phyloP scores from a whole-genome alignment of 495 filamentous ascomycete species.

The Penicillium egyptiacum region DNA sequence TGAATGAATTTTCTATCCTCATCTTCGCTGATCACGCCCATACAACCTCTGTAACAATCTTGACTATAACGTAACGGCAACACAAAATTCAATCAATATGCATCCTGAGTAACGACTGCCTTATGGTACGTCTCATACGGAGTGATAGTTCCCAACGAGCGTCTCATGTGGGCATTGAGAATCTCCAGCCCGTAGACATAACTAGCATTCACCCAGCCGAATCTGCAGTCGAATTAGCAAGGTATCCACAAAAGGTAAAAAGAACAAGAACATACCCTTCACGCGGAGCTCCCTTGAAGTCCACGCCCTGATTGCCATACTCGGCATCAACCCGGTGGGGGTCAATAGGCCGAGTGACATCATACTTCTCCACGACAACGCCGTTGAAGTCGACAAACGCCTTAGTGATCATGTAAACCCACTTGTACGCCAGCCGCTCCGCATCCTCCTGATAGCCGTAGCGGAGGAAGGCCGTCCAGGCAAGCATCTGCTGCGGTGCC shows the following conservation, averaged over 20 bases:
- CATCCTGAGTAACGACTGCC: constrained; percentile 36
- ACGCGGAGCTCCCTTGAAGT: constrained; percentile 90
- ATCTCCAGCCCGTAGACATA: constrained; percentile 87
- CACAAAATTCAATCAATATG: constrained; percentile 15
- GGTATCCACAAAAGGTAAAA: constrained; percentile 1
- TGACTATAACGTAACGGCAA: neutral
- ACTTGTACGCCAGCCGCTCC: constrained; percentile 85
- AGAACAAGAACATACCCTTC: constrained; percentile 74
- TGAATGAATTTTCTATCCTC: constrained; percentile 5
- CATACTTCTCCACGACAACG: constrained; percentile 97
- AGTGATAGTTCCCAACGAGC: constrained; percentile 80
- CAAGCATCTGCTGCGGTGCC: constrained; percentile 98
- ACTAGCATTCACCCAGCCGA: constrained; percentile 98
- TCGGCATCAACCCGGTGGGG: constrained; percentile 93
- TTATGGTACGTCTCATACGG: constrained; percentile 69
- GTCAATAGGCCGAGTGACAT: constrained; percentile 85
- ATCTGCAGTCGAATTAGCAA: constrained; percentile 57
- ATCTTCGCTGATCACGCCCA: neutral
- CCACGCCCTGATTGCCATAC: constrained; percentile 92
- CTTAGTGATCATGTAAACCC: constrained; percentile 96
- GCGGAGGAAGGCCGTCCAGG: constrained; percentile 85
- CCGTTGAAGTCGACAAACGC: constrained; percentile 97
- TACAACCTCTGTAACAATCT: neutral
- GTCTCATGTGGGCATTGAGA: constrained; percentile 77
- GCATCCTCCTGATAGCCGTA: constrained; percentile 91